Conservation (phyloP, 2,329 filamentous ascomycete species). For the Aspergillus transmontanensis region DNA sequence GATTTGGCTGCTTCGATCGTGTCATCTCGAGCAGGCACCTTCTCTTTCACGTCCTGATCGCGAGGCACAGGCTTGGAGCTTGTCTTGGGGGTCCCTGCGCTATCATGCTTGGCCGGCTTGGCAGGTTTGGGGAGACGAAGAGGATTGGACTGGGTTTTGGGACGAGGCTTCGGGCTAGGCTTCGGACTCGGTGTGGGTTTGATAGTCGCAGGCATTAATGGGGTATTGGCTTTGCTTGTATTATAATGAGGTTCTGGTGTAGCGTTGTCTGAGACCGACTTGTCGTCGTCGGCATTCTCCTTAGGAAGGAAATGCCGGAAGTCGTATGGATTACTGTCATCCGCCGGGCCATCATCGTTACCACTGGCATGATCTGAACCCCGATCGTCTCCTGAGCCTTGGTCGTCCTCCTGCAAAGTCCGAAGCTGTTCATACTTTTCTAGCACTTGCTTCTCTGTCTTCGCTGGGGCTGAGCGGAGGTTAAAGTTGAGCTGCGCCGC, state of each 20-base stretch:
- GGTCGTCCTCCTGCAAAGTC: constrained; percentile 40
- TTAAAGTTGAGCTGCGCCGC: constrained; percentile 89
- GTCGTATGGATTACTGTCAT: constrained; percentile 52
- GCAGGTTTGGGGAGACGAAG: constrained; percentile 32
- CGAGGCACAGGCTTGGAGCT: constrained; percentile 25
- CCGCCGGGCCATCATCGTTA: constrained; percentile 47
- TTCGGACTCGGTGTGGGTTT: constrained; percentile 31
- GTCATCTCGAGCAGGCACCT: constrained; percentile 17
- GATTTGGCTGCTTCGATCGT: constrained; percentile 29
- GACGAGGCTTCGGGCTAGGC: constrained; percentile 29
- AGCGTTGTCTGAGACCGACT: constrained; percentile 35
- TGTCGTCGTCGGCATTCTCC: constrained; percentile 37
- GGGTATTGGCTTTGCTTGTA: constrained; percentile 37
- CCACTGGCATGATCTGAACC: constrained; percentile 34
- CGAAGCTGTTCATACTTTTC: constrained; percentile 69
- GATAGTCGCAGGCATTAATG: constrained; percentile 32
- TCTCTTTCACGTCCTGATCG: constrained; percentile 13
- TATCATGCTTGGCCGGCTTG: constrained; percentile 24
- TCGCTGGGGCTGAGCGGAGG: constrained; percentile 68
- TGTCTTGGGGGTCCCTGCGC: constrained; percentile 22
- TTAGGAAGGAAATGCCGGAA: constrained; percentile 53
- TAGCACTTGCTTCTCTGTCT: constrained; percentile 65
- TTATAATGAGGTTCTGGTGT: constrained; percentile 39
- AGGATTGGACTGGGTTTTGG: constrained; percentile 37
- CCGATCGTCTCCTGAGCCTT: constrained; percentile 36